These are phyloP conservation scores for Ustilago crameri DNA, from an alignment of 1,284 basidiomycete species.

Conservation along the genomic window DNA sequence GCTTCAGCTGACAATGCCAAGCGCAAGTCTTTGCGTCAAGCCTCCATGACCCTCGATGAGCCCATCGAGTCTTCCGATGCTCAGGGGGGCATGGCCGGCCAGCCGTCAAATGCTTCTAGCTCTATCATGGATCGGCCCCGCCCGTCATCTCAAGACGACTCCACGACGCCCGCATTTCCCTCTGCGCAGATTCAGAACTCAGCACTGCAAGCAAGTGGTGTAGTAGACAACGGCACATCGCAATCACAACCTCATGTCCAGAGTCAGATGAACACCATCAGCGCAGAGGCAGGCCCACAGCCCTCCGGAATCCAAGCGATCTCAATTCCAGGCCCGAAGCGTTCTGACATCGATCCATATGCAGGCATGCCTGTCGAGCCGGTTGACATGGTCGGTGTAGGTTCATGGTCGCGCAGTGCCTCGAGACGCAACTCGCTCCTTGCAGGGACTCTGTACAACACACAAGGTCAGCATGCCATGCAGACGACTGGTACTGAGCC, in stretches of 20 bases:
- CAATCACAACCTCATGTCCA: not conserved
- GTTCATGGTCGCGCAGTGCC: slow-evolving; percentile 47
- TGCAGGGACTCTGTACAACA: slow-evolving; percentile 22
- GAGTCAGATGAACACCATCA: not conserved
- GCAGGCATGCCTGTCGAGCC: not conserved
- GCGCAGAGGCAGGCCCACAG: not conserved
- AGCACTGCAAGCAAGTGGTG: not conserved
- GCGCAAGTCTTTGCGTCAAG: slow-evolving; percentile 26
- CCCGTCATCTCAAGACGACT: slow-evolving; percentile 31
- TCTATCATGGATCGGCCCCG: slow-evolving; percentile 32
- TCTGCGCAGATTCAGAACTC: slow-evolving; percentile 1
- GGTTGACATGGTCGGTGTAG: slow-evolving; percentile 51
- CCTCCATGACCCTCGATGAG: slow-evolving; percentile 8
- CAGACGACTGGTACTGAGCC: slow-evolving; percentile 1
- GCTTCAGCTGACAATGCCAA: slow-evolving; percentile 23
- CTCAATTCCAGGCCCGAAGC: not conserved
- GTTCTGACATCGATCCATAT: not conserved
- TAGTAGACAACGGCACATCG: not conserved
- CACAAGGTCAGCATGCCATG: slow-evolving; percentile 5
- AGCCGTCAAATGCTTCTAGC: not conserved
- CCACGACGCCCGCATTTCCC: slow-evolving; percentile 17
- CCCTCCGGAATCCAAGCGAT: not conserved
- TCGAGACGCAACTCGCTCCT: slow-evolving; percentile 55
- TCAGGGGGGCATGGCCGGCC: not conserved
- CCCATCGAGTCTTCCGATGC: slow-evolving; percentile 2